Evolutionary conservation across 257 asterid genomes (phyloP).

Genomic region (Anisodus tanguticus): DNA sequence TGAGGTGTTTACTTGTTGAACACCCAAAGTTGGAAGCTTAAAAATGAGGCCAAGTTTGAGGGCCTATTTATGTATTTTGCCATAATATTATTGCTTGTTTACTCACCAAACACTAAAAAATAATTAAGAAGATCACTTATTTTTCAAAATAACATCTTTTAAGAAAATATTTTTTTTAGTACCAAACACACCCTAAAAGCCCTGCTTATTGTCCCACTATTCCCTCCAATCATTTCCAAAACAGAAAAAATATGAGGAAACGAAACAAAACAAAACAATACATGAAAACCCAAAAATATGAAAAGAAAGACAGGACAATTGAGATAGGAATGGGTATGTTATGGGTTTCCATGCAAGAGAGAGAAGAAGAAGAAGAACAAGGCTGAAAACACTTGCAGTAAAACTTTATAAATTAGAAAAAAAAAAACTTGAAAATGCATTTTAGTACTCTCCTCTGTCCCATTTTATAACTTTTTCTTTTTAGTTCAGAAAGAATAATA

Average conservation of each 20-base stretch:
- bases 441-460: not conserved
- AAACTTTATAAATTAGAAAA: not conserved
- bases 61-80: too few species aligned
- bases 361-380: not conserved
- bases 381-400: not conserved
- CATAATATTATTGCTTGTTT: too few species aligned
- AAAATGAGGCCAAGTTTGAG: too few species aligned
- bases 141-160: too few species aligned
- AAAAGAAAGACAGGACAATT: constrained; percentile 32
- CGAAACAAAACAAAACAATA: not conserved
- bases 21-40: too few species aligned
- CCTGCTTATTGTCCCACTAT: not conserved
- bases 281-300: not conserved
- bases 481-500: too few species aligned
- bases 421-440: constrained; percentile 29
- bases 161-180: too few species aligned
- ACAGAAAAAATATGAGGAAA: not conserved
- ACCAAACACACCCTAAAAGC: not conserved
- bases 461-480: too few species aligned
- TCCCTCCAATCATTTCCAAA: not conserved
- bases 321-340: constrained; percentile 51
- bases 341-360: constrained; percentile 57
- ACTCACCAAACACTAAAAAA: too few species aligned
- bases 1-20: too few species aligned
- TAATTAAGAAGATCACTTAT: too few species aligned